Percentiles rank a stretch among this genome's conserved stretches.
Conservation (phyloP, 176 grass and related monocot genomes). For the Rhipidocladum racemiflorum region DNA sequence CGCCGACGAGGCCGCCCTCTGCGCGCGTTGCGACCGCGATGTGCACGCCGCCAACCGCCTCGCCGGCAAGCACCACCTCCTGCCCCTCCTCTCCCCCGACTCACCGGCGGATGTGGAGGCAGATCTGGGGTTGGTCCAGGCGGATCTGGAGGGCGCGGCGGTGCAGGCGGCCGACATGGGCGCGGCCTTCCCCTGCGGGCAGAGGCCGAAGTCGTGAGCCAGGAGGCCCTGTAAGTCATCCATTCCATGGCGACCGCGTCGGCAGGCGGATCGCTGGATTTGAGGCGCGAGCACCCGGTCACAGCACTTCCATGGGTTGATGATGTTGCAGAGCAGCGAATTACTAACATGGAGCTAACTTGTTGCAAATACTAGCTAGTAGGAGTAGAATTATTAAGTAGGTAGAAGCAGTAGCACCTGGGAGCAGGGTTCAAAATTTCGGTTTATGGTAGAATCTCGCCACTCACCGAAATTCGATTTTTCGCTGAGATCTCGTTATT, state of each 20-base stretch:
- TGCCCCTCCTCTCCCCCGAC: slow-evolving; percentile 42
- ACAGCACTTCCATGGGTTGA: background rate
- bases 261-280: slow-evolving; percentile 31
- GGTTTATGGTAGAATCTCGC: too few species aligned
- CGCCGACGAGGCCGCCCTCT: slow-evolving; percentile 96
- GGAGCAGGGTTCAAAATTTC: too few species aligned
- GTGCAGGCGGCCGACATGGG: slow-evolving; percentile 61
- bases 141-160: slow-evolving; percentile 28
- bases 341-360: too few species aligned
- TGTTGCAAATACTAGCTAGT: too few species aligned
- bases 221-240: slow-evolving; percentile 62
- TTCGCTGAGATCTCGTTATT: too few species aligned
- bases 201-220: slow-evolving; percentile 61
- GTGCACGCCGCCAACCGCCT: slow-evolving; percentile 94
- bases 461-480: too few species aligned
- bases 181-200: slow-evolving; percentile 55
- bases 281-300: background rate
- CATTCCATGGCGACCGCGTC: too few species aligned
- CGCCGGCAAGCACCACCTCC: slow-evolving; percentile 86
- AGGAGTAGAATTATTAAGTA: too few species aligned
- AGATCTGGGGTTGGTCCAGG: slow-evolving; percentile 52
- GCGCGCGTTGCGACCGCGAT: slow-evolving; percentile 69
- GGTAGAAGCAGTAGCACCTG: too few species aligned
- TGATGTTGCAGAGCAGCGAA: too few species aligned
- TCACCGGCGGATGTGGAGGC: slow-evolving; percentile 16